Percentiles rank a stretch among this genome's conserved stretches.
These are phyloP conservation scores for Mycena metata DNA, from an alignment of 768 basidiomycete genomes.

Conservation along the genomic window DNA sequence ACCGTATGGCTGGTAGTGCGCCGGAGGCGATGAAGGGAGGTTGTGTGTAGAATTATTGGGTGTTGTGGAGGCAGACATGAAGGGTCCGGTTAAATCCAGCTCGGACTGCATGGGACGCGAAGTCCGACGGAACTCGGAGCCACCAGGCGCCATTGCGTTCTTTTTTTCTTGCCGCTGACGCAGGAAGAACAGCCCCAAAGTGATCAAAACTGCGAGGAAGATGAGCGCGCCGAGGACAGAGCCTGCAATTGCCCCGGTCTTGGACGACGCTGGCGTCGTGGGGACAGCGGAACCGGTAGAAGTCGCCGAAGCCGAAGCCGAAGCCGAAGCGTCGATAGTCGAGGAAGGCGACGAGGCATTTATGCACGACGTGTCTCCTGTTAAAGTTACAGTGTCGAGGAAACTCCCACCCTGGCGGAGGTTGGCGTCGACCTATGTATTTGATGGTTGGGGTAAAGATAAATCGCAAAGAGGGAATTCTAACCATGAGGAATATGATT, in stretches of 20 bases:
- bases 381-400: conserved; percentile 14
- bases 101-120: conserved; percentile 51
- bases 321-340: conserved; percentile 30
- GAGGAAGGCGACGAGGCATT: conserved; percentile 40
- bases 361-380: conserved; percentile 39
- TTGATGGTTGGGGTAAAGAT: not conserved
- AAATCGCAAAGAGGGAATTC: conserved; percentile 44
- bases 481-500: conserved; percentile 69
- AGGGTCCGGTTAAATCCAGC: conserved; percentile 54
- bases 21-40: conserved; percentile 11
- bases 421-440: conserved; percentile 25
- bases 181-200: conserved; percentile 67
- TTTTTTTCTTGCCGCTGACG: conserved; percentile 49
- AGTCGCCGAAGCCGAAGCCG: too few relatives aligned
- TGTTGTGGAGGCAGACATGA: conserved; percentile 28
- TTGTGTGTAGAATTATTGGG: conserved; percentile 32
- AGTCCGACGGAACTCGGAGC: conserved; percentile 40
- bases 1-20: conserved; percentile 43
- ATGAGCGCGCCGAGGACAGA: conserved; percentile 67
- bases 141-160: conserved; percentile 45
- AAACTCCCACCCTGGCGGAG: conserved; percentile 12
- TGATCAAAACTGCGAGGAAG: conserved; percentile 65
- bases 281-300: conserved; percentile 36
- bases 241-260: conserved; percentile 64
- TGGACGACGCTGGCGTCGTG: conserved; percentile 39